Evolutionary conservation across 2,329 filamentous ascomycete genomes (phyloP), one percentile per base, ranked within the genome.

Genomic region (Cryphonectria carpinicola): DNA sequence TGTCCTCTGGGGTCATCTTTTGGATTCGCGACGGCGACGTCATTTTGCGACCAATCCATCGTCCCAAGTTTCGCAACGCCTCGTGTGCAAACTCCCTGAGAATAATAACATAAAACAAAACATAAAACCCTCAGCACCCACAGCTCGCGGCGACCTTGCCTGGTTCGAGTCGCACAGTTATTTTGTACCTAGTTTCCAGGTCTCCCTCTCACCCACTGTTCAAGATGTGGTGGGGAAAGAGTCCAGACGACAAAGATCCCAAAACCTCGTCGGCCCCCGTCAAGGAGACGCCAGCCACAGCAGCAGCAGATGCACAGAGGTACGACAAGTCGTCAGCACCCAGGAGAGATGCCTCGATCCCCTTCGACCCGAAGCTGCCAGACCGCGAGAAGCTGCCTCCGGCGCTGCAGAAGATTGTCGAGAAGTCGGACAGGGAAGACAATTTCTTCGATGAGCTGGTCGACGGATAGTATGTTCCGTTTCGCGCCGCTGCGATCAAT

Each of bases 371-470:
- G 70, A 85, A 84, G 76, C 84, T 87, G 22, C 85, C 86, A 1
- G 76, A 81, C 6, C 78, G 80, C 46, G 82, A 85, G 73, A 85
- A 87, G 79, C 84, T 91, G 17, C 86, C 88, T 1, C 80, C 81
- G 64, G 80, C 78, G n/a, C 78, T 90, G 65, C 88, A 90, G 76
- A 86, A 83, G 64, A 85, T 90, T 49, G 79, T 90, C 35, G 87
- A 90, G 74, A 84, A 85, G 74, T 80, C 84, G 3, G 87, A 90
- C 70, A 83, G 83, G 62, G 86, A 97, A 13, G 92, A 93, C 43
- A 90, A 89, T 76, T 90, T 94, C 76, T 93, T 93, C 80, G 92
- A 94, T 71, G 88, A 93, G 71, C 81, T 97, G 52, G 90, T 92
- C 73, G 90, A 94, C 70, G 92, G 93, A 81, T 90, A 91, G 93